A percentile compares a stretch with the other conserved stretches of the same genome.
These are phyloP conservation scores for Capsicum rhomboideum DNA, from an alignment of 257 asterid species.

Conservation along the genomic window DNA sequence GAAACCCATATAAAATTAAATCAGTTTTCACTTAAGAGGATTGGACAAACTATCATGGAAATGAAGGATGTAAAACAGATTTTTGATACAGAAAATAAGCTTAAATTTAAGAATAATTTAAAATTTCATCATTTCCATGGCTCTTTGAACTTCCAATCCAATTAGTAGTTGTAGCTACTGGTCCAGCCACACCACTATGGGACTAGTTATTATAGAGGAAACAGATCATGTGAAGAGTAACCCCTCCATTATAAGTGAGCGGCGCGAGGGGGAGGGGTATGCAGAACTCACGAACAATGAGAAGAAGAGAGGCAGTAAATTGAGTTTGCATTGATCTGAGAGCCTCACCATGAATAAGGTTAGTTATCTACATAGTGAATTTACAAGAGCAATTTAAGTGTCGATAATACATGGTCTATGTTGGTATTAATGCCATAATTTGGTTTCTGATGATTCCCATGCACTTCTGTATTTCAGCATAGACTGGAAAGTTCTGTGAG, in stretches of 20 bases:
- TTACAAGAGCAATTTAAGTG: constrained; percentile 3
- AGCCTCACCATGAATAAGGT: constrained; percentile 10
- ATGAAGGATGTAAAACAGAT: neutral
- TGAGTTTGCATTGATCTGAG: neutral
- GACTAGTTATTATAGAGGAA: neutral
- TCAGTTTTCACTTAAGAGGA: neutral
- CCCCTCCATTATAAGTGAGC: neutral
- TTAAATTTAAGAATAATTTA: neutral
- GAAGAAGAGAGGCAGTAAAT: neutral
- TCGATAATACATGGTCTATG: constrained; percentile 17
- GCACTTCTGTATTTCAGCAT: constrained; percentile 85
- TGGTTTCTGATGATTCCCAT: constrained; percentile 95
- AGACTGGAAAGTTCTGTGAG: constrained; percentile 65
- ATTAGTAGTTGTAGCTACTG: neutral
- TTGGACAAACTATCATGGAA: neutral
- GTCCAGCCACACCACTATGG: neutral
- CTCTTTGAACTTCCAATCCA: neutral
- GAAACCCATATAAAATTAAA: neutral
- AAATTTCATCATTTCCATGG: neutral
- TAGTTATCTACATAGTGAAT: constrained; percentile 29
- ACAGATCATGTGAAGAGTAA: neutral
- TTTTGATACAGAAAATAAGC: neutral
- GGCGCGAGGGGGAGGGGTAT: neutral
- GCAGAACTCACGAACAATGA: neutral
- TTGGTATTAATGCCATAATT: constrained; percentile 85